These are phyloP conservation scores for Calonectria pseudoreteaudii DNA, from an alignment of 2,329 filamentous ascomycete species.

Conservation along the genomic window DNA sequence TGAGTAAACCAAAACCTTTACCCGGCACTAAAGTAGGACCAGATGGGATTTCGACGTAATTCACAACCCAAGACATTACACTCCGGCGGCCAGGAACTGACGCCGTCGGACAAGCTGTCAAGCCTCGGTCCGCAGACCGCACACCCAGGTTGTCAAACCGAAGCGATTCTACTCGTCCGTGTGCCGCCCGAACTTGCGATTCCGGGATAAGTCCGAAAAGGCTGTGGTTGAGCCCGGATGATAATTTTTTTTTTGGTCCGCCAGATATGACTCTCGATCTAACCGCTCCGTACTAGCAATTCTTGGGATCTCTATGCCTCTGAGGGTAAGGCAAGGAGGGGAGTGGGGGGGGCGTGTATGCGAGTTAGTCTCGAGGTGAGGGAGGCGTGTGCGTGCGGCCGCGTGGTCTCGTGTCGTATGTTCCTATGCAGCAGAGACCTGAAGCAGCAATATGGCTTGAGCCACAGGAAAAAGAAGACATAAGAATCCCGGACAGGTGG, in stretches of 20 bases:
- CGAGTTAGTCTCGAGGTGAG: not conserved
- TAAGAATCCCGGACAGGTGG: not conserved
- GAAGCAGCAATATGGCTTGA: not conserved
- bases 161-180: not conserved
- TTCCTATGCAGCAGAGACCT: not conserved
- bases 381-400: not conserved
- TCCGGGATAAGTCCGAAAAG: not conserved
- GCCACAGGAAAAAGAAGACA: conserved; percentile 10
- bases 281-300: not conserved
- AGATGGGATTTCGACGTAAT: not conserved
- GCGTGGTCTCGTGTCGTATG: conserved; percentile 7
- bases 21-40: not conserved
- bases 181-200: not conserved
- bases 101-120: not conserved
- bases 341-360: not conserved
- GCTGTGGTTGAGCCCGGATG: not conserved
- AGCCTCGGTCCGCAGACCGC: conserved; percentile 2
- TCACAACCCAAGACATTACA: conserved; percentile 1
- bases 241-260: not conserved
- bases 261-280: not conserved
- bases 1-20: conserved; percentile 10
- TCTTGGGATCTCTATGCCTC: not conserved
- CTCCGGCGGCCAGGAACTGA: not conserved
- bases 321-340: not conserved
- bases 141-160: not conserved